phyloP scores from a whole-genome alignment of 495 filamentous ascomycete genomes.

The Rhypophila decipiens region DNA sequence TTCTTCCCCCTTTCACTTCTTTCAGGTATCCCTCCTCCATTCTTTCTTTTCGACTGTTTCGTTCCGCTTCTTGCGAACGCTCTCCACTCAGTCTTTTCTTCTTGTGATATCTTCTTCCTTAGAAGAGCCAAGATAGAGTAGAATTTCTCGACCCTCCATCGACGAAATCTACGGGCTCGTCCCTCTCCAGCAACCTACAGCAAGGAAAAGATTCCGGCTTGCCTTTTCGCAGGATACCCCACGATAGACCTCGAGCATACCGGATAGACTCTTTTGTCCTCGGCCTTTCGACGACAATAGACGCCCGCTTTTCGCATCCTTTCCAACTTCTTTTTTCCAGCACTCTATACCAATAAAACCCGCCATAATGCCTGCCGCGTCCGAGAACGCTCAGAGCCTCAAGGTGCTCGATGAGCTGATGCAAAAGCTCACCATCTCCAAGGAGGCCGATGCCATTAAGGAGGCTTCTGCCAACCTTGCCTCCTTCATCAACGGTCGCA shows the following conservation, averaged over 20 bases:
- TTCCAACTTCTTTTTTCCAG: background rate
- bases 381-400: constrained; percentile 44
- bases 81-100: constrained; percentile 29
- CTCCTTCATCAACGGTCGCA: constrained; percentile 48
- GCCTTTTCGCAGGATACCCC: constrained; percentile 17
- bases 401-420: constrained; percentile 49
- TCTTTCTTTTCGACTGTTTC: constrained; percentile 19
- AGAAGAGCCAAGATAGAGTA: constrained; percentile 33
- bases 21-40: constrained; percentile 19
- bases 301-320: constrained; percentile 3
- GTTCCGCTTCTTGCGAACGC: constrained; percentile 13
- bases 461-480: constrained; percentile 38
- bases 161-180: constrained; percentile 29
- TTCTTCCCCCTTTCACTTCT: constrained; percentile 8
- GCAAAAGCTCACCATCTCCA: constrained; percentile 47
- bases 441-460: constrained; percentile 44
- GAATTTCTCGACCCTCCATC: constrained; percentile 34
- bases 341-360: constrained; percentile 11
- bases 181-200: background rate
- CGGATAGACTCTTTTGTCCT: constrained; percentile 22
- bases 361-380: constrained; percentile 25
- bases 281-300: constrained; percentile 11
- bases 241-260: constrained; percentile 17
- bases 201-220: too few relatives aligned
- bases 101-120: constrained; percentile 16